Conservation (phyloP, 1,139 yeast genomes). For the Sugiyamaella pinicola region DNA sequence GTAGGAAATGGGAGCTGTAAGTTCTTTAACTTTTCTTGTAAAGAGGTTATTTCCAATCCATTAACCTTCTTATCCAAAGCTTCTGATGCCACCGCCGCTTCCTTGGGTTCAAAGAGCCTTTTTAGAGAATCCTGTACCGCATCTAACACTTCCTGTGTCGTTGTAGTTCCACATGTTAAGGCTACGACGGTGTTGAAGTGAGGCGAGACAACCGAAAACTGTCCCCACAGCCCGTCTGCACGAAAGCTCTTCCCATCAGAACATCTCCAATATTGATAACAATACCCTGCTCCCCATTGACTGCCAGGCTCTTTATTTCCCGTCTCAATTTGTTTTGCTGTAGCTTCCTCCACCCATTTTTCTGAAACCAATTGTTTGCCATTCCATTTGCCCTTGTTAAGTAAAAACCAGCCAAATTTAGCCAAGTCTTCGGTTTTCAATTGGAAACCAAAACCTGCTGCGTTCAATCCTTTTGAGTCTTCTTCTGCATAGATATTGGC, state of each 20-base stretch:
- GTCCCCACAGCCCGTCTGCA: constrained; percentile 27
- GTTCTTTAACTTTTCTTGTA: constrained; percentile 6
- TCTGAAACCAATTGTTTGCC: constrained; percentile 25
- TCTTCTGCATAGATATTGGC: constrained; percentile 16
- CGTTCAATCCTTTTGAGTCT: constrained; percentile 19
- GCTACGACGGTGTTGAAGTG: constrained; percentile 23
- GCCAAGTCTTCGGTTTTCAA: constrained; percentile 23
- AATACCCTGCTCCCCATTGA: constrained; percentile 24
- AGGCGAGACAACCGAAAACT: constrained; percentile 24
- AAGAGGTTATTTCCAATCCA: neutral
- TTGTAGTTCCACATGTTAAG: constrained; percentile 20
- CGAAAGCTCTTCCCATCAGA: constrained; percentile 21
- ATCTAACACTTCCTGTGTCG: constrained; percentile 15
- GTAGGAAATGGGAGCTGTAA: constrained; percentile 10
- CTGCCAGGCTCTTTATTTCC: constrained; percentile 1
- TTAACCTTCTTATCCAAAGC: neutral
- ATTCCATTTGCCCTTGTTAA: constrained; percentile 24
- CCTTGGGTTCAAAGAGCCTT: constrained; percentile 1
- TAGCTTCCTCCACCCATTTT: constrained; percentile 21
- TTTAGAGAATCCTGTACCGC: constrained; percentile 8
- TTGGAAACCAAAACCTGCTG: constrained; percentile 27
- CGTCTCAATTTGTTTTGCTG: constrained; percentile 21
- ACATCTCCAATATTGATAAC: constrained; percentile 26
- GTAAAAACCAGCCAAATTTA: constrained; percentile 23
- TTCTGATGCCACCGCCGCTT: too few species aligned